Evolutionary conservation across 192 early-diverging fungal species (phyloP), one percentile per base, ranked within the genome.

Genomic region (Ambispora gerdemannii): DNA sequence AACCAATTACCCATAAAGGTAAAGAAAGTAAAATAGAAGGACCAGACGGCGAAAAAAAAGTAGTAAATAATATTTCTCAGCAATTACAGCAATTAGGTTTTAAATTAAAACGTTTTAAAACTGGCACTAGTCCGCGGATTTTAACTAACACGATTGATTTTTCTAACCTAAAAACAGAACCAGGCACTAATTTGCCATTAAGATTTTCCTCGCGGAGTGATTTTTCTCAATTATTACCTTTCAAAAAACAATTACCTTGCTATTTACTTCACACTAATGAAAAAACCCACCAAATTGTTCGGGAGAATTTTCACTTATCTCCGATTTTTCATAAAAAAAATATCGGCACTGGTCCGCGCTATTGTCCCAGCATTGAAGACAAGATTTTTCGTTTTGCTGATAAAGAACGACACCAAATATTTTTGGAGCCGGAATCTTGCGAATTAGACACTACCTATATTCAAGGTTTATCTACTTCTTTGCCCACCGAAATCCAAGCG

Each of bases 381-480:
- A 90, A 90, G 72, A 81, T 90, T 43, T 76, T 81, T 35, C 81
- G 88, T 3, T 90, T 90, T 64, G 75, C 75, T 28, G 74, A 82
- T n/a, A 80, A 82, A 61, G 55, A 77, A 32, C 73, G 79, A 13
- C 88, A 90, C 50, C 58, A 79, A 30, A 75, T 90, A 22, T 90
- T 87, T 87, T 74, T 90, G 6, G 88, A 90, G 74, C 88, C 88
- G 11, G 88, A 90, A 77, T 32, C 36, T 3, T 19, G 4, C 56
- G 75, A 86, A 8, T 71, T 88, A 30, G 78, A 85, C 13, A 81
- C 81, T 17, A 83, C 88, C 22, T 90, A 90, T 63, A 87, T 87
- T 0, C 88, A 90, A 50, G 88, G 88, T 7, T 84, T 90, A 19
- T 90, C 88, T 13, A 90, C 86, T 71, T 87, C 86, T 30, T 83